These are phyloP conservation scores for Aspergillus sergii DNA, from an alignment of 2,329 filamentous ascomycete genomes.

Conservation along the genomic window DNA sequence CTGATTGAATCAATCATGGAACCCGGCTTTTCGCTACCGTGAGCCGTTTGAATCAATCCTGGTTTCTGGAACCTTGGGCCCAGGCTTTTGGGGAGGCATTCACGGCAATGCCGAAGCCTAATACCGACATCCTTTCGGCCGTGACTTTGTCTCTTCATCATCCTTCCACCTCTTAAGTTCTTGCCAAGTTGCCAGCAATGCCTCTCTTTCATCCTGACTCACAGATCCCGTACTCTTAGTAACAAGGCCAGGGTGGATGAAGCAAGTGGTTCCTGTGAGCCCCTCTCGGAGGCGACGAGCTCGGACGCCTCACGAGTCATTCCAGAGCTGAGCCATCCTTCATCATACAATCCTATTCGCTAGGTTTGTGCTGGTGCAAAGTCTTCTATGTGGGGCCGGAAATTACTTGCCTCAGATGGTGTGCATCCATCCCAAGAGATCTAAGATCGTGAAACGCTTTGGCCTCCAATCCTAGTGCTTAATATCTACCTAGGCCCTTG, in stretches of 20 bases:
- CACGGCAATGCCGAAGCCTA: neutral
- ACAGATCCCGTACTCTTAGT: neutral
- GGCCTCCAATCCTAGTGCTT: neutral
- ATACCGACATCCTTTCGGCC: too few relatives aligned
- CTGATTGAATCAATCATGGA: neutral
- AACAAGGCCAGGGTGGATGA: too few relatives aligned
- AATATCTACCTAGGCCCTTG: too few relatives aligned
- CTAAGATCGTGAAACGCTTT: neutral
- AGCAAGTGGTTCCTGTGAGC: neutral
- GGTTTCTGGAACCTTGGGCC: neutral
- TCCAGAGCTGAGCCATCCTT: neutral
- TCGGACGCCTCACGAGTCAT: neutral
- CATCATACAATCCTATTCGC: neutral
- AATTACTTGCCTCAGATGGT: neutral
- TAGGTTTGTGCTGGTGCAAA: neutral
- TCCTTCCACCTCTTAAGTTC: neutral
- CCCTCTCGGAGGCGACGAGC: neutral
- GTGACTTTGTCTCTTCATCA: neutral
- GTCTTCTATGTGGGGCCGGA: neutral
- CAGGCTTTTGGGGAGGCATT: neutral
- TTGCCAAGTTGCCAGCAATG: too few relatives aligned
- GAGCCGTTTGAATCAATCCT: neutral
- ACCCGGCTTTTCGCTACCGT: neutral
- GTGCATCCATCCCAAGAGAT: neutral
- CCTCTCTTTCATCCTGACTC: too few relatives aligned